Conservation (phyloP, 78 protist species). For the Planoprotostelium fungivorum region DNA sequence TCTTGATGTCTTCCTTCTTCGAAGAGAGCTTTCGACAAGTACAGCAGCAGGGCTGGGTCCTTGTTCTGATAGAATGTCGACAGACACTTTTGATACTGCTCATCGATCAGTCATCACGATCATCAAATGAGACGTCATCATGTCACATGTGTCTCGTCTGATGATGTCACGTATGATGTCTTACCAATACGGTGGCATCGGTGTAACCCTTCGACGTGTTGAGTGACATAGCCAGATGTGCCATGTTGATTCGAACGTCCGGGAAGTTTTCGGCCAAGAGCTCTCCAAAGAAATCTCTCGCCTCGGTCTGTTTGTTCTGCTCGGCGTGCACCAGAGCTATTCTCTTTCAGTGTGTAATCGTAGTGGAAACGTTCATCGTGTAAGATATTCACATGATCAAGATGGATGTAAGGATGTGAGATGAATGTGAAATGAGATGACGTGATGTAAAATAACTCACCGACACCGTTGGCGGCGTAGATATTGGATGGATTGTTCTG, state of each 20-base stretch:
- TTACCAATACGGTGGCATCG: constrained; percentile 42
- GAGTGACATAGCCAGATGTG: constrained; percentile 18
- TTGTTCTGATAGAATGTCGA: constrained; percentile 20
- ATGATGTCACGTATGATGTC: not conserved
- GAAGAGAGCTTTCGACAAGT: constrained; percentile 52
- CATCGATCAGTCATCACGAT: not conserved
- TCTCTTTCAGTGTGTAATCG: not conserved
- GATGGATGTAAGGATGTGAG: constrained; percentile 8
- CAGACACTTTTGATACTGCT: constrained; percentile 52
- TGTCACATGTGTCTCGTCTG: not conserved
- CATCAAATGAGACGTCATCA: not conserved
- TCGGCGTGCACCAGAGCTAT: not conserved
- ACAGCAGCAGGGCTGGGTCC: constrained; percentile 11
- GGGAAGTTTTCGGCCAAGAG: not conserved
- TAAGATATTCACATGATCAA: constrained; percentile 35
- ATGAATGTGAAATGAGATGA: not conserved
- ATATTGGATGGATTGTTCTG: constrained; percentile 35
- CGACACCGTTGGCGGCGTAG: constrained; percentile 77
- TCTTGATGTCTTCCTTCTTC: constrained; percentile 23
- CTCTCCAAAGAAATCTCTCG: not conserved
- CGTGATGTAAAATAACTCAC: constrained; percentile 8
- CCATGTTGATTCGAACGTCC: constrained; percentile 18
- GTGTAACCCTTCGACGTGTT: constrained; percentile 6
- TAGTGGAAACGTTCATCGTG: too few species aligned
- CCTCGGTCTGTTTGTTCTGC: not conserved